A percentile compares a stretch with the other conserved stretches of the same genome.
Conservation (phyloP, 345 rosid genomes). For the Salix exigua region DNA sequence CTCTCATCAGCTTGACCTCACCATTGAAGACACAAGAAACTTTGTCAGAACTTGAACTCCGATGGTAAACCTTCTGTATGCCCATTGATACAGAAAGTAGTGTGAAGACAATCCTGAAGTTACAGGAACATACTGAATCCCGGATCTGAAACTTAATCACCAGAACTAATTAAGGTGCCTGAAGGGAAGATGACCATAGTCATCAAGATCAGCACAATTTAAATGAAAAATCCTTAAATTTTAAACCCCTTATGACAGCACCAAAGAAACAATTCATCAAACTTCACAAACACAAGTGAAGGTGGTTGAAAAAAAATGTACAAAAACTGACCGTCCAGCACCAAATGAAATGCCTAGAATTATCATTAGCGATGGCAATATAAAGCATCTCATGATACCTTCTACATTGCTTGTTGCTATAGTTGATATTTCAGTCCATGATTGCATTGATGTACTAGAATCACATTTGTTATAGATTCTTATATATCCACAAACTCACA, state of each 20-base stretch:
- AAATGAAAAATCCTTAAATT: neutral
- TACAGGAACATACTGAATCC: conserved; percentile 12
- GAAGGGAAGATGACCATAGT: conserved; percentile 15
- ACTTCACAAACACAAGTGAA: neutral
- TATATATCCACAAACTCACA: neutral
- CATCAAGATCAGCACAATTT: conserved; percentile 5
- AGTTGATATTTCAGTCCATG: neutral
- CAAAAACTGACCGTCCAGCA: neutral
- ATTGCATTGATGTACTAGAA: neutral
- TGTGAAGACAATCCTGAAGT: conserved; percentile 12
- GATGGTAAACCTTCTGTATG: conserved; percentile 31
- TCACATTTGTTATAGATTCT: neutral
- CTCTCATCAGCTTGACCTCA: conserved; percentile 24
- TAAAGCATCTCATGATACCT: neutral
- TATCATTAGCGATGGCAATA: neutral
- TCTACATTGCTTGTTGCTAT: neutral
- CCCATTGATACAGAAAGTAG: conserved; percentile 30
- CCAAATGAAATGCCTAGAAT: neutral
- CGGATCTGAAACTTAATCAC: conserved; percentile 3
- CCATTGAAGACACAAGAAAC: conserved; percentile 15
- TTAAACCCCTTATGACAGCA: neutral
- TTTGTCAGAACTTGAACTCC: conserved; percentile 18
- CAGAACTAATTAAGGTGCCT: conserved; percentile 20
- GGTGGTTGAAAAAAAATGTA: neutral
- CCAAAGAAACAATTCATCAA: neutral